Base-by-base conservation (phyloP, 305 asterid species). In the Solanum hybrid region DNA sequence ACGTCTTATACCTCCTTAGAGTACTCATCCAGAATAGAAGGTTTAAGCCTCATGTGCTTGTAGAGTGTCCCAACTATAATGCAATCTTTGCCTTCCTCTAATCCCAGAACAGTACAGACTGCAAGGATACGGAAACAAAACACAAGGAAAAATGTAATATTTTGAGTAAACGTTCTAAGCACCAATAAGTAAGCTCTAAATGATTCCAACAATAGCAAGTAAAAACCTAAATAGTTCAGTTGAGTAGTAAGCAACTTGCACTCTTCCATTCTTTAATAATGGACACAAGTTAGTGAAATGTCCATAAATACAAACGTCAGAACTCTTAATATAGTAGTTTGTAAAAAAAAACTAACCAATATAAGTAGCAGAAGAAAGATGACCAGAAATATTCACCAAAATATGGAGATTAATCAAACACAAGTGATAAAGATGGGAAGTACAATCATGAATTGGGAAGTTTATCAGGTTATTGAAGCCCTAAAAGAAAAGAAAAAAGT, bases 11-110 rank as follows among this genome's bases (percentile, higher is more conserved):
- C 99, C 99, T 95, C 99, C 93, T 96, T 97, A 86, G 99, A 96
- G 91, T 96, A 96, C 94, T 96, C 99, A 86, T 95, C 98, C 73
- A 97, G 98, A 89, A 97, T 85, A 31, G 93, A 90, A 92, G 99
- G 99, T 92, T 96, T 97, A 86, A 97, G 99, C 92, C 95, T 95
- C 99, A 97, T 97, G 93, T 96, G 95, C 94, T 97, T 97, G 92
- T 93, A 96, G 60, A 97, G 93, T 26, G 99, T 96, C 87, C 99
- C 99, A 88, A 97, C 98, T 87, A 96, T 86, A 89, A 97, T 89
- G 91, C 99, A 97, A 75, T 96, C 96, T 90, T 94, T 96, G 88
- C 94, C 98, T 91, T 93, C 91, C 92, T 96, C 99, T 91, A 97
- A 91, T 87, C 97, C 97, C 86, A 97, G 93, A 91, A 97, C 96